Base-by-base conservation (phyloP, 768 basidiomycete species). In the Boletus tylopilopsis region DNA sequence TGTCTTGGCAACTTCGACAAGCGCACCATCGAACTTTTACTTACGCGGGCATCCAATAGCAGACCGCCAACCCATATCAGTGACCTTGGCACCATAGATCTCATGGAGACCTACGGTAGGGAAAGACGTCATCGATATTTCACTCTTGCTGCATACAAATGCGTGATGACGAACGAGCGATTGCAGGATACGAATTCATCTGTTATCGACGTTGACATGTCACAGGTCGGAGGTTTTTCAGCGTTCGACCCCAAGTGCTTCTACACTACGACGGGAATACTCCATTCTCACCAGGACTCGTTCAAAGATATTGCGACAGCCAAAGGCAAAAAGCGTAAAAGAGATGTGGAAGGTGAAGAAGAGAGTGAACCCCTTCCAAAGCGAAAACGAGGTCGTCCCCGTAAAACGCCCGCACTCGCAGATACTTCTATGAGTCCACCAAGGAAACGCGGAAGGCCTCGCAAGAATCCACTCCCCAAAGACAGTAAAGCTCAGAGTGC, bases 91-190 rank as follows among this genome's bases (percentile, higher is more conserved):
- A 78, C 90, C 42, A 77, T 78, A 19, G 79, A 82, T 32, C 66
- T 90, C 24, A 85, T 86, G 77, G 94, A 96, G 68, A 90, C 82
- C 1, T 75, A 77, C 54, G 90, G 90, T 5, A 82, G 92, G 30
- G 90, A 97, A 69, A 84, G 92, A 24, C 85, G 91, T 21, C 82
- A 91, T 64, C 78, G 91, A 54, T 91, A 91, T 62, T 94, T 82
- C 71, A 89, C 90, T 0, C 64, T 86, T 37, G 75, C 78, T 2
- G 80, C 83, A 25, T 95, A 89, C 67, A 77, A 73, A 25, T 64
- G 72, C 25, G 72, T 90, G 27, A 77, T 92, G 41, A 69, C 73
- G 2, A 72, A 74, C 38, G 88, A 93, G 66, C 77, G 79, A 8
- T 74, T 93, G 22, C 80, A 85, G 58, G 75, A 78, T 45, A 57